A percentile compares a stretch with the other conserved stretches of the same genome.
Evolutionary conservation across 768 basidiomycete species (phyloP).

Genomic region (Tricholomella constricta): DNA sequence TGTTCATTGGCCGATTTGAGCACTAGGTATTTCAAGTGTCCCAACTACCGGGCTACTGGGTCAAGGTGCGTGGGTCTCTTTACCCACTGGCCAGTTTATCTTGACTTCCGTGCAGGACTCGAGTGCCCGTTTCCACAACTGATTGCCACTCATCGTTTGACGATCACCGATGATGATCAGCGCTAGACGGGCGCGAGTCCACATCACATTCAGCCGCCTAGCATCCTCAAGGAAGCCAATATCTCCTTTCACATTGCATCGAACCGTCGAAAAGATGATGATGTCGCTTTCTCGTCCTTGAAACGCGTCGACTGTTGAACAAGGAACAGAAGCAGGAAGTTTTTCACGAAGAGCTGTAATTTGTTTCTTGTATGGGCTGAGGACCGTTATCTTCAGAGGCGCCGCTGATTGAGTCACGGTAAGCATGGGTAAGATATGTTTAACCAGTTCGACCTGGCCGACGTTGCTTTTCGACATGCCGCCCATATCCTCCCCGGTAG

Average conservation of each 20-base stretch:
- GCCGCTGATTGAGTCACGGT: constrained; percentile 20
- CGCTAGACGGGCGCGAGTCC: constrained; percentile 62
- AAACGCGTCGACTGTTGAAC: constrained; percentile 62
- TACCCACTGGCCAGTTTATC: constrained; percentile 4
- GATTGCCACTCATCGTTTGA: constrained; percentile 45
- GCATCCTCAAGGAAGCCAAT: constrained; percentile 68
- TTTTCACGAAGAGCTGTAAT: constrained; percentile 44
- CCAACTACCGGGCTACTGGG: too few species aligned
- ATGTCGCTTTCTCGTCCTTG: constrained; percentile 72
- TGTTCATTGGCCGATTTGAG: too few species aligned
- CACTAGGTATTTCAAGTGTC: too few species aligned
- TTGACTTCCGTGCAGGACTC: constrained; percentile 36
- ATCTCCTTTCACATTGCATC: constrained; percentile 58
- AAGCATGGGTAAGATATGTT: constrained; percentile 48
- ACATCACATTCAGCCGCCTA: constrained; percentile 66
- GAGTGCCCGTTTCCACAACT: constrained; percentile 57
- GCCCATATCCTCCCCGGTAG: constrained; percentile 57
- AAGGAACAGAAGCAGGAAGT: constrained; percentile 37
- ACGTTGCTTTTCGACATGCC: constrained; percentile 62
- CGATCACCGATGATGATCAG: constrained; percentile 64
- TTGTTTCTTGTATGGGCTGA: constrained; percentile 66
- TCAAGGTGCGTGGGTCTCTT: background rate
- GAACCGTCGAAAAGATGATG: constrained; percentile 64
- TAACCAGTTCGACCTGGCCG: constrained; percentile 57
- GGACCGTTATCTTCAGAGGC: constrained; percentile 43